Evolutionary conservation across 768 basidiomycete species (phyloP), one percentile per base, ranked within the genome.

Genomic region (Suillus americanus): DNA sequence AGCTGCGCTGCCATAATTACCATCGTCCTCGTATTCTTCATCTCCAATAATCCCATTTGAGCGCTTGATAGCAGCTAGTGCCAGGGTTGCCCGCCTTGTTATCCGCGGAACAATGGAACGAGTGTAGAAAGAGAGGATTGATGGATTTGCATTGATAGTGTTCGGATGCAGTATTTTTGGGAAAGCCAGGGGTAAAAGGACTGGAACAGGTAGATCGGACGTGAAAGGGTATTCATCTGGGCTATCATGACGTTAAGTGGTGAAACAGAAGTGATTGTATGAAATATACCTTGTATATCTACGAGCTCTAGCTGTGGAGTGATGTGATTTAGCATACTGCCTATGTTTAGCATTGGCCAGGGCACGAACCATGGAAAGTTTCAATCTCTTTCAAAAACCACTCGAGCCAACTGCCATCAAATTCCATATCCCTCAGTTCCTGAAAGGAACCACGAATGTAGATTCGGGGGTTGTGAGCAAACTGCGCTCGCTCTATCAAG

Each of bases 161-260:
- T 94, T 92, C 1, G 89, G 88, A 75, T 89, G 81, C 30, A 99
- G 84, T 66, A 97, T 89, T 5, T 83, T 76, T 2, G 95, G 95
- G 79, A 91, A 91, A 56, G 78, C 72, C 64, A 92, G 79, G 2
- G 90, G 83, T 7, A 86, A 86, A 16, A 99, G 83, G 60, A 99
- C 85, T 28, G 97, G 94, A 0, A 81, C 74, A 0, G 97, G 96
- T 41, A 99, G 90, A 65, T 86, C 81, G 16, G 78, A 73, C 30
- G 93, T 92, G 82, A 99, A 99, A 0, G 97, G 95, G 72, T 97
- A 95, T 81, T 99, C 97, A 74, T 99, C 97, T 50, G 97, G 97
- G 74, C 97, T 98, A 74, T 23, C 59, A n/a, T 23, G 14, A 13
- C 13, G 60, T 51, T 67, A 45, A 62, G 61, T 28, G 0, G 18